Evolutionary conservation across 495 filamentous ascomycete genomes (phyloP).

Genomic region (Aspergillus bertholletiae): DNA sequence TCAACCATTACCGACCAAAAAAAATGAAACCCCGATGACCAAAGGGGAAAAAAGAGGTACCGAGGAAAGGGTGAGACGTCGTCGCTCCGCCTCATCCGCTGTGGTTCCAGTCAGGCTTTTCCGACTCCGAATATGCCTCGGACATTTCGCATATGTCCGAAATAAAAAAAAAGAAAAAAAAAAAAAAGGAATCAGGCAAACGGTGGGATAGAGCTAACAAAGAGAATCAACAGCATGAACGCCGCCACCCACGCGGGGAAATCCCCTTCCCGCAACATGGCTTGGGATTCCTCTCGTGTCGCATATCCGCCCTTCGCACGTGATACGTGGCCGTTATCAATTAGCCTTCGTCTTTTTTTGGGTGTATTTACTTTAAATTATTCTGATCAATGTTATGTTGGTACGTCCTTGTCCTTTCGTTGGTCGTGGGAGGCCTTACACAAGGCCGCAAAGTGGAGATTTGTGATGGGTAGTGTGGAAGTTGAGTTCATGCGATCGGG

Average conservation of each 20-base stretch:
- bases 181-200: neutral
- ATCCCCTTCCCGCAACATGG: neutral
- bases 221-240: neutral
- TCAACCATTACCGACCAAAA: conserved; percentile 5
- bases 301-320: neutral
- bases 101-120: conserved; percentile 5
- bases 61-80: conserved; percentile 6
- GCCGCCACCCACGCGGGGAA: neutral
- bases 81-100: conserved; percentile 13
- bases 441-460: neutral
- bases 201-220: neutral
- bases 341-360: neutral
- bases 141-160: neutral
- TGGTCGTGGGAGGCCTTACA: neutral
- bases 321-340: neutral
- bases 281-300: neutral
- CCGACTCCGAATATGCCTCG: conserved; percentile 1
- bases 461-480: neutral
- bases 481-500: conserved; percentile 17
- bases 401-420: conserved; percentile 1
- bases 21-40: neutral
- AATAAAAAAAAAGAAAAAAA: neutral
- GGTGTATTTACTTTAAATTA: too few species aligned
- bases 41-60: conserved; percentile 11
- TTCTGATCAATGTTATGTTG: neutral